These are phyloP conservation scores for Arthrobotrys sinensis DNA, from an alignment of 2,329 filamentous ascomycete genomes.

Conservation along the genomic window DNA sequence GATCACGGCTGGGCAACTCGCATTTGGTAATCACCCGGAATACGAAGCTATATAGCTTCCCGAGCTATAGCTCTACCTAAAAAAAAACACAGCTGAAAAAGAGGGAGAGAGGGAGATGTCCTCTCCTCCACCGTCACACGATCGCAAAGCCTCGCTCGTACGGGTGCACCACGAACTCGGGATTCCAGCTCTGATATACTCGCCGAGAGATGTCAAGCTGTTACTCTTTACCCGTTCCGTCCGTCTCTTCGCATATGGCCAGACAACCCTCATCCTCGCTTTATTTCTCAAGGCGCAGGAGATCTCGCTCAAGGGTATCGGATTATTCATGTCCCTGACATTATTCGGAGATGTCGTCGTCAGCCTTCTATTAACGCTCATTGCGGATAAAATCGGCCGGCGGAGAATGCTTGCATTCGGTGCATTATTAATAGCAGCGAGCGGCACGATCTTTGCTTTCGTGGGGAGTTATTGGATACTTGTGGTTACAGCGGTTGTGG, in stretches of 20 bases:
- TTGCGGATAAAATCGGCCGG: conserved; percentile 75
- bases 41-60: conserved; percentile 23
- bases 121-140: conserved; percentile 12
- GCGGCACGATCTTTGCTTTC: conserved; percentile 73
- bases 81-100: neutral
- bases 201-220: conserved; percentile 72
- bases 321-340: conserved; percentile 78
- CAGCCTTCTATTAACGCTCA: conserved; percentile 74
- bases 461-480: conserved; percentile 74
- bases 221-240: conserved; percentile 75
- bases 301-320: conserved; percentile 72
- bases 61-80: neutral
- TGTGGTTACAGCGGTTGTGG: conserved; percentile 73
- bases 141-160: conserved; percentile 27
- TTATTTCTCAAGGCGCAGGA: conserved; percentile 72
- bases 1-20: conserved; percentile 13
- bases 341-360: conserved; percentile 74
- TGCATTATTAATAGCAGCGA: conserved; percentile 73
- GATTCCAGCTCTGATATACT: conserved; percentile 68
- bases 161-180: conserved; percentile 50
- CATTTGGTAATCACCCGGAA: conserved; percentile 28
- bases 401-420: conserved; percentile 72
- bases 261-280: conserved; percentile 74
- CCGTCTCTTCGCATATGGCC: conserved; percentile 76
- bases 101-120: neutral